Conservation (phyloP, 179 eudicot species). For the Nepenthes alata region DNA sequence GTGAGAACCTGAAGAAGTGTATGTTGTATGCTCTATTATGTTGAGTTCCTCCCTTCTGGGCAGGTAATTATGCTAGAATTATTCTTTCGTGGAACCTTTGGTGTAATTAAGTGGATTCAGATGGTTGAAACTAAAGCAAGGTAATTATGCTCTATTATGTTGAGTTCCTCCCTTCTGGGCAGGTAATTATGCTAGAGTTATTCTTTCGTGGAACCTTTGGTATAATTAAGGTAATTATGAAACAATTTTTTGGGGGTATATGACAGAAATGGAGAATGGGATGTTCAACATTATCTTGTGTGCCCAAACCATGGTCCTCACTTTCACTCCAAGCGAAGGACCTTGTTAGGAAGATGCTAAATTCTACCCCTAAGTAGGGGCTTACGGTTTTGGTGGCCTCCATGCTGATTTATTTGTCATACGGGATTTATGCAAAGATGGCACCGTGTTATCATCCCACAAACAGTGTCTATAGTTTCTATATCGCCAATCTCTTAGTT, state of each 20-base stretch:
- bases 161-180: slow-evolving; percentile 81
- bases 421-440: background rate
- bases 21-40: slow-evolving; percentile 32
- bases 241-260: background rate
- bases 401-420: too few species aligned
- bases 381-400: slow-evolving; percentile 3
- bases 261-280: slow-evolving; percentile 60
- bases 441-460: background rate
- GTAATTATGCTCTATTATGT: slow-evolving; percentile 37
- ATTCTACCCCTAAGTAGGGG: slow-evolving; percentile 61
- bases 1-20: too few species aligned
- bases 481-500: background rate
- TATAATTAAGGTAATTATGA: too few species aligned
- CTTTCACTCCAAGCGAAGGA: slow-evolving; percentile 64
- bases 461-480: background rate
- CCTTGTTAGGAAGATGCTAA: slow-evolving; percentile 60
- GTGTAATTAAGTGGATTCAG: too few species aligned
- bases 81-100: too few species aligned
- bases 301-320: slow-evolving; percentile 75
- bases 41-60: slow-evolving; percentile 75
- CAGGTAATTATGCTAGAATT: slow-evolving; percentile 23
- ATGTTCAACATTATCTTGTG: slow-evolving; percentile 66
- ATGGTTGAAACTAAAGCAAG: background rate
- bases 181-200: slow-evolving; percentile 16
- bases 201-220: too few species aligned